Evolutionary conservation across 73 alveolate genomes (phyloP).

Genomic region (Paramecium octaurelia): DNA sequence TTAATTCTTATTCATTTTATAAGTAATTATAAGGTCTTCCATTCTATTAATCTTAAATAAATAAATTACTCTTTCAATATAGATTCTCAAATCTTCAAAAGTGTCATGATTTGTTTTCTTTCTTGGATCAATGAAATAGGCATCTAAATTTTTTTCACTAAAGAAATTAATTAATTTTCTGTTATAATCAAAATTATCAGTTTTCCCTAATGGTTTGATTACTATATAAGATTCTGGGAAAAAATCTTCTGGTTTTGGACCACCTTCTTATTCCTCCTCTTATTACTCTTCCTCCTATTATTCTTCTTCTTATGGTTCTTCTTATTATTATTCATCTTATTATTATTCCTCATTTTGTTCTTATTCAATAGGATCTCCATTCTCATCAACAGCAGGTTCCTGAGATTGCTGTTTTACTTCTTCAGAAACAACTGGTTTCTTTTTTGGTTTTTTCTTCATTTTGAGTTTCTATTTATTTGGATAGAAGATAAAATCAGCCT

Average conservation of each 20-base stretch:
- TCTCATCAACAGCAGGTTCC: slow-evolving; percentile 63
- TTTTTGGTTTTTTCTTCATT: slow-evolving; percentile 79
- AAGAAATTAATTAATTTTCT: slow-evolving; percentile 64
- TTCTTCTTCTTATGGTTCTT: slow-evolving; percentile 67
- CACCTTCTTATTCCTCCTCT: slow-evolving; percentile 76
- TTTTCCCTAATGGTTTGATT: slow-evolving; percentile 71
- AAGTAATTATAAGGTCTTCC: slow-evolving; percentile 59
- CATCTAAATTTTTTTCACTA: slow-evolving; percentile 49
- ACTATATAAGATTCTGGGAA: slow-evolving; percentile 73
- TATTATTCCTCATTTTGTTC: slow-evolving; percentile 61
- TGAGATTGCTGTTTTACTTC: slow-evolving; percentile 69
- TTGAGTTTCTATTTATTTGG: slow-evolving; percentile 52
- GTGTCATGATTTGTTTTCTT: slow-evolving; percentile 46
- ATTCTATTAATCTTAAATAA: neutral
- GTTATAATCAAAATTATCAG: slow-evolving; percentile 63
- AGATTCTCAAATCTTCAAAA: slow-evolving; percentile 69
- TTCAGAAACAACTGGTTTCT: slow-evolving; percentile 55
- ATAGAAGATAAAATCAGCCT: slow-evolving; percentile 30
- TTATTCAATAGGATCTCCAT: slow-evolving; percentile 51
- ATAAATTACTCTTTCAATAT: slow-evolving; percentile 64
- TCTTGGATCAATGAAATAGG: slow-evolving; percentile 66
- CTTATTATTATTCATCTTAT: slow-evolving; percentile 61
- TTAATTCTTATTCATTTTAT: neutral
- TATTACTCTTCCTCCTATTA: slow-evolving; percentile 67
- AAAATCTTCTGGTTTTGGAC: slow-evolving; percentile 72